Conservation (phyloP, 1,284 basidiomycete genomes). For the Rhodotorula glutinis region DNA sequence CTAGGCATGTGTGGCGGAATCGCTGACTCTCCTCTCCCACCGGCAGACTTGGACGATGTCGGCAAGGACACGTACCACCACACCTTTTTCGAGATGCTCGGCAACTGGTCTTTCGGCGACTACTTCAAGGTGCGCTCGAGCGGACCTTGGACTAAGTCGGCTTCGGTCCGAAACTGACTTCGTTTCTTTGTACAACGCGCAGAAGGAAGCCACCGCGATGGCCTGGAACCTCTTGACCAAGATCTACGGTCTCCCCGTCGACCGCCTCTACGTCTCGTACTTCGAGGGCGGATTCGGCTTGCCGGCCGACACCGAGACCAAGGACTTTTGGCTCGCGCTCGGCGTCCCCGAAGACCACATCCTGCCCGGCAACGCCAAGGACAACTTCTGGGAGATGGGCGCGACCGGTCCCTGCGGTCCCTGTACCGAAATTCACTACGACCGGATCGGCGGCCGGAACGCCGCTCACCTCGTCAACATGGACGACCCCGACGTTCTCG, state of each 20-base stretch:
- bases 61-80: conserved; percentile 79
- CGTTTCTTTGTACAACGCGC: conserved; percentile 9
- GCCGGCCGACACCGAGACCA: conserved; percentile 78
- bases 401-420: conserved; percentile 96
- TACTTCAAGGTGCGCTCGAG: conserved; percentile 85
- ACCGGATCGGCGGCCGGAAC: conserved; percentile 90
- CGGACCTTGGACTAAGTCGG: background rate
- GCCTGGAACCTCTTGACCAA: conserved; percentile 93
- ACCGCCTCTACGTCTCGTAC: conserved; percentile 94
- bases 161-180: background rate
- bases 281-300: conserved; percentile 94
- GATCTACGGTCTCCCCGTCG: conserved; percentile 81
- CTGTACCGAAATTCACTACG: conserved; percentile 96
- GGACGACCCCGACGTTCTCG: conserved; percentile 92
- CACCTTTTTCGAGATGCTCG: conserved; percentile 99
- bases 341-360: conserved; percentile 88
- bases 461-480: conserved; percentile 88
- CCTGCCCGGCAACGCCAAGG: conserved; percentile 89
- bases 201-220: conserved; percentile 88
- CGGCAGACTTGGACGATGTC: conserved; percentile 88
- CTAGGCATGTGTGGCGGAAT: no score
- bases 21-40: background rate
- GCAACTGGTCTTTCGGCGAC: conserved; percentile 99
- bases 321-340: conserved; percentile 77
- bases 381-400: conserved; percentile 99